Evolutionary conservation across 495 filamentous ascomycete species (phyloP).

Genomic region (Daldinia decipiens): DNA sequence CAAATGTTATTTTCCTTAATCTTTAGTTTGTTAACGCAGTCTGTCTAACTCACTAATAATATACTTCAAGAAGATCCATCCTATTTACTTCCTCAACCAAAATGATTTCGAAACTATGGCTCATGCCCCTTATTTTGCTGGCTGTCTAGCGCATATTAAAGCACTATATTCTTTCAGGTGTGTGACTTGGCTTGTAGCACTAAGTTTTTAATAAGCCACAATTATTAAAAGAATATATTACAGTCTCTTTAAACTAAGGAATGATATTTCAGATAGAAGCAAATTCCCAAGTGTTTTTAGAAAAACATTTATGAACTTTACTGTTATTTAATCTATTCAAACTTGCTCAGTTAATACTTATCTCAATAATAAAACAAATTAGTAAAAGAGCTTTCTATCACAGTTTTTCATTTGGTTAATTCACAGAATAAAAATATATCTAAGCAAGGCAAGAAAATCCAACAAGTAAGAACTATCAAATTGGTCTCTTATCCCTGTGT

Average conservation of each 20-base stretch:
- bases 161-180: constrained; percentile 30
- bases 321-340: too few species aligned
- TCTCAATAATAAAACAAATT: too few species aligned
- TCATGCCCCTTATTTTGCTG: constrained; percentile 42
- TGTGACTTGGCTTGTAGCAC: not conserved
- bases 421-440: not conserved
- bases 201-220: too few species aligned
- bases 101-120: constrained; percentile 46
- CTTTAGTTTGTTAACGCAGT: not conserved
- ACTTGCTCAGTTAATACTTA: too few species aligned
- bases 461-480: too few species aligned
- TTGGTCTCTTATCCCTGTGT: not conserved
- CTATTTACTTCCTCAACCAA: constrained; percentile 50
- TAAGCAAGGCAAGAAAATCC: not conserved
- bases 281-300: too few species aligned
- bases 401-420: too few species aligned
- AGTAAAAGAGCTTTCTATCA: too few species aligned
- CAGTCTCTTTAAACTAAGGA: too few species aligned
- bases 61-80: constrained; percentile 53
- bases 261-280: too few species aligned
- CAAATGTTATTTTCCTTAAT: constrained; percentile 13
- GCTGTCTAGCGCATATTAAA: constrained; percentile 22
- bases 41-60: constrained; percentile 9
- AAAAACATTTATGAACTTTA: too few species aligned
- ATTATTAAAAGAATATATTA: too few species aligned